A percentile compares a stretch with the other conserved stretches of the same genome.
These are phyloP conservation scores for Fusarium solani-melongenae DNA, from an alignment of 2,329 filamentous ascomycete species.

Conservation along the genomic window DNA sequence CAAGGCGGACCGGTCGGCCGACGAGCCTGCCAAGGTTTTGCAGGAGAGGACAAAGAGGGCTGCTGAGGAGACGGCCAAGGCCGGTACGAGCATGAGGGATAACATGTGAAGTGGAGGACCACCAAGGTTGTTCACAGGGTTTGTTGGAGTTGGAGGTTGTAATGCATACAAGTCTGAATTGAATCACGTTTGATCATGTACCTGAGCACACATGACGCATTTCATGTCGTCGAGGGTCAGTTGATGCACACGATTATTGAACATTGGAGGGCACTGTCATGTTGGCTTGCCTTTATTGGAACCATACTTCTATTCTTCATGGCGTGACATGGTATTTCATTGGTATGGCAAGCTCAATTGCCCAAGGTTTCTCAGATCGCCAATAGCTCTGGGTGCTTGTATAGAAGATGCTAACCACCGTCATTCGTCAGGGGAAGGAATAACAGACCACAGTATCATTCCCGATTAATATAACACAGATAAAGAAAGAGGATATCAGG, in stretches of 20 bases:
- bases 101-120: conserved; percentile 47
- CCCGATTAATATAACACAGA: neutral
- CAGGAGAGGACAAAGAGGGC: conserved; percentile 69
- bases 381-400: neutral
- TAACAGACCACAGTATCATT: too few relatives aligned
- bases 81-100: conserved; percentile 61
- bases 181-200: neutral
- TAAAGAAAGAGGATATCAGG: neutral
- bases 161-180: neutral
- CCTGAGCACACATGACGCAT: too few relatives aligned
- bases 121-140: neutral
- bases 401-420: neutral
- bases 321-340: neutral
- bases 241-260: neutral
- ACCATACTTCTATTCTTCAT: neutral
- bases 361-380: neutral
- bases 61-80: conserved; percentile 59
- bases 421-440: neutral
- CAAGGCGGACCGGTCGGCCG: conserved; percentile 68
- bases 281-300: neutral
- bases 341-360: neutral
- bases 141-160: neutral
- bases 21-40: conserved; percentile 55
- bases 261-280: neutral
- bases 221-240: neutral